These are phyloP conservation scores for Conticribra guillardii DNA, from an alignment of 108 stramenopile genomes.

Conservation along the genomic window DNA sequence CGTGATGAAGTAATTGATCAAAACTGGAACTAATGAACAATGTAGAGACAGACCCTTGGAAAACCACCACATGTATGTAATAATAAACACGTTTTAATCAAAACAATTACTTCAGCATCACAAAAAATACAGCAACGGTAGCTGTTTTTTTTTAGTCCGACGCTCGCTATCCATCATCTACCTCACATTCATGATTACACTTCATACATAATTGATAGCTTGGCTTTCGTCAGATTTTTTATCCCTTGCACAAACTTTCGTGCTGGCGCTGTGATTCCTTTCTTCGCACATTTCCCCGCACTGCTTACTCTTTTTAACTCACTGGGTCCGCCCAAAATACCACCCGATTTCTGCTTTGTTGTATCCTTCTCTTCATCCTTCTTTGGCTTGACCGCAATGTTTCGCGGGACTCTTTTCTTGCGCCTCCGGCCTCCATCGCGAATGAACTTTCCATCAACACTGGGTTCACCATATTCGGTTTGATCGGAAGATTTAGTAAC, in stretches of 20 bases:
- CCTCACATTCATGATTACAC: slow-evolving; percentile 5
- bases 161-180: too few relatives aligned
- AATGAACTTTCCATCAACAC: slow-evolving; percentile 34
- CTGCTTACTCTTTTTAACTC: not conserved
- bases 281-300: not conserved
- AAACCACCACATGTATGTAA: too few relatives aligned
- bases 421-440: not conserved
- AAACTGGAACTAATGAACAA: too few relatives aligned
- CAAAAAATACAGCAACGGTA: too few relatives aligned
- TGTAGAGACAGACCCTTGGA: too few relatives aligned
- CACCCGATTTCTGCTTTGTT: not conserved
- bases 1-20: too few relatives aligned
- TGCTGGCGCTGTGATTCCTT: not conserved
- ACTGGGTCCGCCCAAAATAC: not conserved
- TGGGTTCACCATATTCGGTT: slow-evolving; percentile 1
- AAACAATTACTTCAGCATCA: too few relatives aligned
- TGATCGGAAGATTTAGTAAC: not conserved
- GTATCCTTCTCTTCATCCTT: not conserved
- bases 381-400: slow-evolving; percentile 39
- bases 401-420: slow-evolving; percentile 16
- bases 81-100: too few relatives aligned
- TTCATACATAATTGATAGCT: slow-evolving; percentile 26
- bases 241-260: not conserved
- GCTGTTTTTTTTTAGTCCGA: too few relatives aligned
- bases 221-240: slow-evolving; percentile 9